These are phyloP conservation scores for Kuraishia ogatae DNA, from an alignment of 805 yeast genomes.

Conservation along the genomic window DNA sequence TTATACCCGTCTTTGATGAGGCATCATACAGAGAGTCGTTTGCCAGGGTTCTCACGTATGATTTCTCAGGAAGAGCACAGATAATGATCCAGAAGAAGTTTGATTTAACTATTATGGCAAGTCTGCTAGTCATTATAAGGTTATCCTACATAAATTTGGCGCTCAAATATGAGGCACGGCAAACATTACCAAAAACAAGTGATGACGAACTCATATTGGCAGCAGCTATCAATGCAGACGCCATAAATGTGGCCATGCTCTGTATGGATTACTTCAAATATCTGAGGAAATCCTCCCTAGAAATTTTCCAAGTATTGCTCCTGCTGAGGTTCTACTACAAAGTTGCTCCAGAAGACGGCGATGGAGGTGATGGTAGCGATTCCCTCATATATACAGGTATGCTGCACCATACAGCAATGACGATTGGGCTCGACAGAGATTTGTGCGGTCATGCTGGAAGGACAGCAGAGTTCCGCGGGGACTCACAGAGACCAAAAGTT, in stretches of 20 bases:
- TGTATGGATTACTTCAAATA: slow-evolving; percentile 31
- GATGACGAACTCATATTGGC: slow-evolving; percentile 18
- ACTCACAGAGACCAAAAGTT: slow-evolving; percentile 1
- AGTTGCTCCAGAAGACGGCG: slow-evolving; percentile 41
- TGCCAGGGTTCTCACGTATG: slow-evolving; percentile 20
- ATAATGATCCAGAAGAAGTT: slow-evolving; percentile 9
- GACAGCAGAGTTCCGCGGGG: slow-evolving; percentile 4
- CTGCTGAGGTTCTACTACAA: slow-evolving; percentile 30
- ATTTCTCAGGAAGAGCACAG: slow-evolving; percentile 1
- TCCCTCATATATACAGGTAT: slow-evolving; percentile 28
- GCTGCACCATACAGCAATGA: slow-evolving; percentile 29
- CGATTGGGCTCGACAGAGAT: slow-evolving; percentile 38
- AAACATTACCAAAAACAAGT: slow-evolving; percentile 10
- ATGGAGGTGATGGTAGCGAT: slow-evolving; percentile 34
- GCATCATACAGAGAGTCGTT: slow-evolving; percentile 22
- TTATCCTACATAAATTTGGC: slow-evolving; percentile 17
- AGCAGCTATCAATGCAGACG: slow-evolving; percentile 31
- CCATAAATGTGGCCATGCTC: slow-evolving; percentile 26
- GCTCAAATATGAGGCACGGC: slow-evolving; percentile 7
- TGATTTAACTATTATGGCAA: slow-evolving; percentile 15
- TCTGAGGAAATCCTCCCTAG: slow-evolving; percentile 29
- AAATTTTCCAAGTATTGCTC: slow-evolving; percentile 33
- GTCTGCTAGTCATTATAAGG: slow-evolving; percentile 18
- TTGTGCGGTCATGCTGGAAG: slow-evolving; percentile 11
- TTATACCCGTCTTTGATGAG: slow-evolving; percentile 39